Conservation (phyloP, 2,329 filamentous ascomycete species). For the Aspergillus vadensis region DNA sequence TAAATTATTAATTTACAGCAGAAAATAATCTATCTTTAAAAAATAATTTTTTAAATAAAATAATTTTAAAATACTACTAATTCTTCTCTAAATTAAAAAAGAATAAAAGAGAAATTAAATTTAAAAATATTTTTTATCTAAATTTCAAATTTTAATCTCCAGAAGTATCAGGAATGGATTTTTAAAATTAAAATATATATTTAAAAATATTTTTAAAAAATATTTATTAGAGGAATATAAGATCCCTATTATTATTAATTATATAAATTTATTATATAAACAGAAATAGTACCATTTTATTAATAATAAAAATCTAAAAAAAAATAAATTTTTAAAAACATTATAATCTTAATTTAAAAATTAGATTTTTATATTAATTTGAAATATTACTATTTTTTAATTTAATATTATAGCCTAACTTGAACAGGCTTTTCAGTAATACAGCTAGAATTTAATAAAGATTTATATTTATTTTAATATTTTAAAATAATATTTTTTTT, state of each 20-base stretch:
- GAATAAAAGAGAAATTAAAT: not conserved
- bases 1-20: not conserved
- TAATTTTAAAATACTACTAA: not conserved
- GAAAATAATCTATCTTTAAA: not conserved
- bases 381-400: slow-evolving; percentile 2
- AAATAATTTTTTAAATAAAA: slow-evolving; percentile 1
- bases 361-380: slow-evolving; percentile 1
- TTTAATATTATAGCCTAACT: slow-evolving; percentile 4
- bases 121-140: not conserved
- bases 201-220: not conserved
- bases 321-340: not conserved
- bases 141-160: not conserved
- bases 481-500: not conserved
- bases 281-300: not conserved
- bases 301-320: not conserved
- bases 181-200: not conserved
- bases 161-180: not conserved
- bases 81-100: too few relatives aligned
- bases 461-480: slow-evolving; percentile 5
- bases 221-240: not conserved
- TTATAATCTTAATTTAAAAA: not conserved
- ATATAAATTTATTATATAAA: not conserved
- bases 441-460: not conserved
- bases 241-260: not conserved
- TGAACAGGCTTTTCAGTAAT: not conserved